Base-by-base conservation (phyloP, 2,329 filamentous ascomycete species). In the Fusarium azukiicola region DNA sequence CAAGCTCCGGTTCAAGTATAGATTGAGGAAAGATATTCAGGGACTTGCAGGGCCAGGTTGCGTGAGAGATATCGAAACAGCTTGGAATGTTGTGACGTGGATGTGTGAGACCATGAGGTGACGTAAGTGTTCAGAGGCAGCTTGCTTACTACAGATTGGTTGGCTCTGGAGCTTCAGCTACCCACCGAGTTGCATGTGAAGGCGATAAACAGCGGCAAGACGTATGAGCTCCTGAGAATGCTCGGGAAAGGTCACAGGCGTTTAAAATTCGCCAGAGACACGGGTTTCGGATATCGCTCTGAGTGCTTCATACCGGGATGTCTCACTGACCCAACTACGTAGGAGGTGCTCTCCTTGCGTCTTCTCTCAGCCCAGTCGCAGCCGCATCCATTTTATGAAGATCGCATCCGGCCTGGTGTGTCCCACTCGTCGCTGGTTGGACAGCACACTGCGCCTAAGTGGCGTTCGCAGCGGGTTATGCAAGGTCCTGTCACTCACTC, bases 71-170 rank as follows among this genome's bases (percentile, higher is more conserved):
- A 38, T 71, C 36, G 21, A 49, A 69, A 63, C 68, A 58, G 46
- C 63, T 44, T 80, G 78, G 78, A 76, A 79, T 79, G 78, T 23
- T 54, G 54, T 71, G 67, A 75, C 64, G 72, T 78, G 69, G 72
- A 69, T 77, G 77, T 77, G 74, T 67, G 76, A 69, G 56, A 63
- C 50, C 49, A 49, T n/a, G 8, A 44, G 38, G 71, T 73, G 71
- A 73, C 71, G 71, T 73, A 73, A 73, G 71, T 69, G 27, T 54
- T 49, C 38, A 58, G 64, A 42, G 47, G 63, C 54, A 40, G 67
- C 73, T 72, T 69, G 67, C n/a, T 54, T 70, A 56, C 71, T 71
- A 44, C 16, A 69, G 54, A 68, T 78, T 80, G 69, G 72, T 68
- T 52, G 73, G 67, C 52, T 27, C 67, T 58, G 52, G 32, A 47